Evolutionary conservation across 176 grass and related monocot species (phyloP), one percentile per base, ranked within the genome.

Genomic region (Aegilops bicornis): DNA sequence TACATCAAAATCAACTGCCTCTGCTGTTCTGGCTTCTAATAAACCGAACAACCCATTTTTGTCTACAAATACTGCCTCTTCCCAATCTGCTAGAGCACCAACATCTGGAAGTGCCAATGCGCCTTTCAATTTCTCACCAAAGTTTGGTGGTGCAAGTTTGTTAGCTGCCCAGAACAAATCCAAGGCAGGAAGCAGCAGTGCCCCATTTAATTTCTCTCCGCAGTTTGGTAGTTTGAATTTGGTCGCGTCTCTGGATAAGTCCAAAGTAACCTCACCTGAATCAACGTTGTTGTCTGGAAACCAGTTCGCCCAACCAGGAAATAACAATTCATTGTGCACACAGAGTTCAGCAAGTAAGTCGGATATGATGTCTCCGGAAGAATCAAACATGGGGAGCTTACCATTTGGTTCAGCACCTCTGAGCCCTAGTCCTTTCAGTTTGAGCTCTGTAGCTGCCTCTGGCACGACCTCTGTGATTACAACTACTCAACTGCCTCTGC

Each of bases 141-240:
- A 69, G 50, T 82, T 83, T 37, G 58, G 74, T 20, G 63, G 31
- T 82, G 79, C 52, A 86, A 71, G 74, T 79, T 84, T 39, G 16
- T 78, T 77, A 79, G 15, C 64, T 79, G 74, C 35, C 33, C 87
- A 84, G 37, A 76, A 79, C 20, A 83, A 83, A 82, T 87, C 60
- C 17, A 68, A 83, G 73, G 27, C 48, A 62, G 73, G 19, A 30
- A 48, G 39, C 79, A 71, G n/a, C 63, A 78, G 50, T 82, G 10
- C 16, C 2, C 36, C 62, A 82, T 82, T 71, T 47, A 69, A 25
- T 63, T 83, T 90, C 23, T 78, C 64, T 59, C 64, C 67, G 9
- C 73, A 86, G 52, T 78, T 72, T 83, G 52, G 54, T 27, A 63
- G 19, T 50, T 3, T 1, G 19, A 71, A 79, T 78, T 82, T 64